Conservation (phyloP, 129 eudicot species). For the Tagetes patula region DNA sequence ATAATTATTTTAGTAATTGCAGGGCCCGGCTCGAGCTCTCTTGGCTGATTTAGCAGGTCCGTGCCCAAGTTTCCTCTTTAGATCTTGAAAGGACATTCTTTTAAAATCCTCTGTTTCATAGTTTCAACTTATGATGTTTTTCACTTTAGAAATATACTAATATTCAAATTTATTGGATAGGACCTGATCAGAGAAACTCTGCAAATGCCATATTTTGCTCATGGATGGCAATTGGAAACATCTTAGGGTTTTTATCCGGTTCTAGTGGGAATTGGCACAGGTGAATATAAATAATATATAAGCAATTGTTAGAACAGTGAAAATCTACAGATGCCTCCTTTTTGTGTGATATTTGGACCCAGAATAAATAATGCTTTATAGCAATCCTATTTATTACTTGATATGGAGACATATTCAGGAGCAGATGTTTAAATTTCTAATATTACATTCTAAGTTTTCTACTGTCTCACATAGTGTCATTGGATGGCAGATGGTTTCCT, state of each 20-base stretch:
- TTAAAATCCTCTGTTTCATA: not conserved
- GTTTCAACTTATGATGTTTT: not conserved
- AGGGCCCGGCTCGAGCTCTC: conserved; percentile 99
- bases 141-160: conserved; percentile 26
- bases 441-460: not conserved
- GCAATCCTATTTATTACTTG: not conserved
- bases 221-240: conserved; percentile 98
- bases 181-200: conserved; percentile 92
- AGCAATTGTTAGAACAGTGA: not conserved
- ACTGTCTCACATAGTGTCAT: conserved; percentile 9
- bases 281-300: conserved; percentile 30
- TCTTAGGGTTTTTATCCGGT: conserved; percentile 87
- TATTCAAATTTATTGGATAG: conserved; percentile 30
- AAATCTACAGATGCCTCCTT: not conserved
- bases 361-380: not conserved
- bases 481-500: conserved; percentile 78
- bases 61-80: conserved; percentile 3
- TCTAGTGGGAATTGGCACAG: conserved; percentile 95
- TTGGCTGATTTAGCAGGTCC: conserved; percentile 95
- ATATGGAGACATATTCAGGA: not conserved
- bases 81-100: not conserved
- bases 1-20: conserved; percentile 21
- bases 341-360: conserved; percentile 4
- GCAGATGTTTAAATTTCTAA: not conserved
- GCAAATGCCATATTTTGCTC: conserved; percentile 92